Evolutionary conservation across 129 eudicot species (phyloP), one percentile per base, ranked within the genome.

Genomic region (Artemisia argyi): DNA sequence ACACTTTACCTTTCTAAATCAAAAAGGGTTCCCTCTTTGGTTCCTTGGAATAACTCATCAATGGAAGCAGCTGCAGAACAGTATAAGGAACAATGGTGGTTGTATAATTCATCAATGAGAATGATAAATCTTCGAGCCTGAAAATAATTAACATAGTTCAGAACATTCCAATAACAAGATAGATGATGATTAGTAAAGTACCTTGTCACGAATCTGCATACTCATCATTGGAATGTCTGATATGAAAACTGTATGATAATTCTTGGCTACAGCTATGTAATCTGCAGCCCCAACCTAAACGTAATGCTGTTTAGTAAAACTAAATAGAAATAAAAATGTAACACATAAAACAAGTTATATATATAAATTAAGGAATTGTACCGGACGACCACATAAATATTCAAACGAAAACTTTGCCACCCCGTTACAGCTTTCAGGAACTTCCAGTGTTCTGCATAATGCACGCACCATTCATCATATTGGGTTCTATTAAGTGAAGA

Each of bases 81-180:
- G 56, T 76, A 88, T 68, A 94, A 84, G 76, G 89, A 78, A 74
- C 99, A 94, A 71, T 94, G 99, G 75, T 83, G 87, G 78, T 94
- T 94, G 96, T 90, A 94, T 74, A 94, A 54, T 78, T 94, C 99
- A 86, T 94, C 99, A 52, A 94, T 22, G 9, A 94, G 89, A 65
- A 96, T 94, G 84, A 94, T 94, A 79, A 94, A 94, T 73, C 99
- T 90, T 76, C 99, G 95, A 3, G 99, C 99, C 99, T 94, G 90
- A 74, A 74, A 64, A 77, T 4, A 16, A 48, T 5, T 18, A 65
- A 72, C 51, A 48, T 7, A 5, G 16, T 30, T 76, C 64, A 68
- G 47, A 39, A 60, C 39, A 58, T 5, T 10, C 50, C 73, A 66
- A 44, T 35, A 26, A 22, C n/a, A 60, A 15, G 49, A 20, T 32